Conservation (phyloP, 176 grass and related monocot genomes). For the Raddia guianensis region DNA sequence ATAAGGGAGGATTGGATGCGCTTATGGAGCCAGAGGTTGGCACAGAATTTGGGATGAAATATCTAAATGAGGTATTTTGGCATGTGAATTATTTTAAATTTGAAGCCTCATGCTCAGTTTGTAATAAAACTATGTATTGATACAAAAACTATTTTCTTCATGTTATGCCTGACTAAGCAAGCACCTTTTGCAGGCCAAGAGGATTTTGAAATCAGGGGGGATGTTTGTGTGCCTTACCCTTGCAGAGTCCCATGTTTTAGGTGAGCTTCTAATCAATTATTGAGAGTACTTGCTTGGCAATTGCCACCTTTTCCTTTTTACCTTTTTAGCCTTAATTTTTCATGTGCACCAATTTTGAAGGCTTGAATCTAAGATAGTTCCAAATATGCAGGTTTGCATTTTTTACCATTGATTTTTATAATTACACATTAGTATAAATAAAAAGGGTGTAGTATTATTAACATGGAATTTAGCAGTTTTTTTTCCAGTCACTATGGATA, state of each 20-base stretch:
- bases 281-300: background rate
- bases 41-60: conserved; percentile 76
- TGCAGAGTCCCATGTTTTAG: conserved; percentile 96
- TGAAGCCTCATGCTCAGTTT: conserved; percentile 25
- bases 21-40: conserved; percentile 93
- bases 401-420: conserved; percentile 1
- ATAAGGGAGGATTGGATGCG: conserved; percentile 99
- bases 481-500: background rate
- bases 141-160: conserved; percentile 32
- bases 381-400: background rate
- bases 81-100: conserved; percentile 31
- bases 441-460: background rate
- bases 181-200: conserved; percentile 64
- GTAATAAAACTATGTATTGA: conserved; percentile 24
- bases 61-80: conserved; percentile 73
- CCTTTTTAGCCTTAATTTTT: background rate
- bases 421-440: background rate
- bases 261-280: conserved; percentile 49
- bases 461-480: background rate
- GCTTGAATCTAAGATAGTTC: conserved; percentile 5
- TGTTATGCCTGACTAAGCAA: conserved; percentile 26
- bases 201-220: conserved; percentile 79
- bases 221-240: conserved; percentile 90
- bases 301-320: conserved; percentile 19
- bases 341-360: background rate